Base-by-base conservation (phyloP, 192 early-diverging fungal species). In the Coemansia sp. region DNA sequence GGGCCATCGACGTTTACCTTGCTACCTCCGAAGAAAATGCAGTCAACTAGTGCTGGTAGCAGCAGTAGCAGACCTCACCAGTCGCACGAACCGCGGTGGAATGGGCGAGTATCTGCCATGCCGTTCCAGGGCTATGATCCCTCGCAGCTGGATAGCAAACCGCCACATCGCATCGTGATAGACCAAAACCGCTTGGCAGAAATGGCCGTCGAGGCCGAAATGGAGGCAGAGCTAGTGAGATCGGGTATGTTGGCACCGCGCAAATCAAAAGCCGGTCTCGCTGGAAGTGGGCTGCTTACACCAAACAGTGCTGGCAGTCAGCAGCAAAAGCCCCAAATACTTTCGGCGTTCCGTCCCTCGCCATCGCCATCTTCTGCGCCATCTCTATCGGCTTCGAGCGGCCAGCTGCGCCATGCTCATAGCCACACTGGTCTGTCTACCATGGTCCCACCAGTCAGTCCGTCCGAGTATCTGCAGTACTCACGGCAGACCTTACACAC, bases 391-490 rank as follows among this genome's bases (percentile, higher is more conserved):
- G 56, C 29, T 3, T 34, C 61, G 5, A 31, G 61, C 38, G 56
- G 39, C 27, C 68, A 71, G 42, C 72, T 76, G 60, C 68, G 80
- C 12, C 66, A 71, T 48, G 56, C 72, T 44, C 77, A 65, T 34
- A 82, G 80, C 71, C 65, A 64, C 51, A 61, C 60, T 10, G 68
- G 72, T 5, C 27, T 82, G 20, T 75, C 80, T 19, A 55, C 68
- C 32, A 82, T 70, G 24, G 71, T 56, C 32, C 71, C 71, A 59
- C 71, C 72, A 19, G 80, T 82, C 10, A 77, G 75, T 31, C 74
- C 80, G 1, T 82, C 80, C 11, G 80, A 76, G 38, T 77, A 82
- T 19, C 71, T 82, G 12, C 75, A 77, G 60, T 77, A 82, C 64
- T 82, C 80, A 61, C 71, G 80, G 10, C 69, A 74, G 40, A 77